Evolutionary conservation across 352 stramenopile genomes (phyloP).

Genomic region (Thraustotheca clavata): DNA sequence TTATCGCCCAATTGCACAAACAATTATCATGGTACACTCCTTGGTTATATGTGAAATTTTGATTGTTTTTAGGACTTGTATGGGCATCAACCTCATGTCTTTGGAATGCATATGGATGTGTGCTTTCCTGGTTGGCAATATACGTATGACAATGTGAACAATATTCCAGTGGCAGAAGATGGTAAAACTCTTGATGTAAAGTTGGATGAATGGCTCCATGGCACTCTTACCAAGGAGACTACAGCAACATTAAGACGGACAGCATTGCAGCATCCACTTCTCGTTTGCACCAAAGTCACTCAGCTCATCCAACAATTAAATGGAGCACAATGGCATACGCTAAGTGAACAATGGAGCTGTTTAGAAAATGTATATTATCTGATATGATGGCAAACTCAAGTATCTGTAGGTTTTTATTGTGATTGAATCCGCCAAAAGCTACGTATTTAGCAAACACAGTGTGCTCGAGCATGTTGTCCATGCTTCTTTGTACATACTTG

Average conservation of each 20-base stretch:
- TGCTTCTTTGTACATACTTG: background rate
- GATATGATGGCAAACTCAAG: background rate
- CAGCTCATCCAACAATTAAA: background rate
- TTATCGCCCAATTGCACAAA: background rate
- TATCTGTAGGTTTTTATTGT: background rate
- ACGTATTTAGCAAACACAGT: background rate
- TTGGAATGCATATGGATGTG: slow-evolving; percentile 2
- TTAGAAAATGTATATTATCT: background rate
- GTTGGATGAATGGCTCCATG: background rate
- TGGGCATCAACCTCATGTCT: background rate
- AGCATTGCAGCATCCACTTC: background rate
- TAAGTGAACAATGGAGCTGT: background rate
- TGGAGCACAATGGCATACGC: background rate
- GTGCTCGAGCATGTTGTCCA: background rate
- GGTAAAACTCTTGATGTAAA: background rate
- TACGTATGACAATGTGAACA: background rate
- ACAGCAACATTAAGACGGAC: background rate
- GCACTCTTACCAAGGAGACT: background rate
- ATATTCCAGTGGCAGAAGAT: background rate
- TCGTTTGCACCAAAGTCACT: background rate
- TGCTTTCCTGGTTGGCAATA: slow-evolving; percentile 6
- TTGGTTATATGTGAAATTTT: background rate
- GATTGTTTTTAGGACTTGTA: slow-evolving; percentile 14
- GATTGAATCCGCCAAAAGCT: background rate
- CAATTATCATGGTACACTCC: slow-evolving; percentile 8